A percentile compares a stretch with the other conserved stretches of the same genome.
Conservation (phyloP, 1,284 basidiomycete species). For the Pseudozyma sp. region DNA sequence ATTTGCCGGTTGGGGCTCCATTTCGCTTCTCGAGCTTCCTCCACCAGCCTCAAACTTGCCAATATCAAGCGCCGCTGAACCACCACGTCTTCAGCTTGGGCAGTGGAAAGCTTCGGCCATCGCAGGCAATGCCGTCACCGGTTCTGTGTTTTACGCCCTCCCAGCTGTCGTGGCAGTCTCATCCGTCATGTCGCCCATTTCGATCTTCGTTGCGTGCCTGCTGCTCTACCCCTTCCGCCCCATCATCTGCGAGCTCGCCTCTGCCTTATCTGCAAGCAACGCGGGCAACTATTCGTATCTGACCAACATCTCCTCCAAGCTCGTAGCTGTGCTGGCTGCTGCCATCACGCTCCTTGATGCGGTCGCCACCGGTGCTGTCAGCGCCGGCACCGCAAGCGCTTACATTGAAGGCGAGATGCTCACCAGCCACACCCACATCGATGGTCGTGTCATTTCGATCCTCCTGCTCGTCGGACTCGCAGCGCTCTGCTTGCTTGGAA, state of each 20-base stretch:
- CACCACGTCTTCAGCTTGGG: conserved; percentile 27
- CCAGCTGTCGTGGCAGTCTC: conserved; percentile 54
- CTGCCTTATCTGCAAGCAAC: conserved; percentile 44
- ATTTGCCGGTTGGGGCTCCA: conserved; percentile 62
- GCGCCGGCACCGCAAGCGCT: conserved; percentile 49
- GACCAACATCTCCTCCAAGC: conserved; percentile 45
- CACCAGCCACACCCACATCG: conserved; percentile 9
- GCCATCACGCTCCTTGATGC: conserved; percentile 56
- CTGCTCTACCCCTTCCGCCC: conserved; percentile 56
- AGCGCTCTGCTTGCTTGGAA: conserved; percentile 34
- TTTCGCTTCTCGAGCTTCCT: conserved; percentile 55
- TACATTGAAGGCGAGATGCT: conserved; percentile 48
- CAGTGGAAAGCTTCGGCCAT: conserved; percentile 55
- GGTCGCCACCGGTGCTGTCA: conserved; percentile 54
- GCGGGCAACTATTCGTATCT: conserved; percentile 56
- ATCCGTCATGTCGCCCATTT: conserved; percentile 52
- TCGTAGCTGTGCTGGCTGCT: conserved; percentile 49
- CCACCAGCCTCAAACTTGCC: background rate
- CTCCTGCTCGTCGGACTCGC: conserved; percentile 47
- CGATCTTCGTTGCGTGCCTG: conserved; percentile 51
- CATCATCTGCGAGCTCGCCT: conserved; percentile 54
- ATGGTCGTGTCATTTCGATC: conserved; percentile 37
- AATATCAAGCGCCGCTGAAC: background rate
- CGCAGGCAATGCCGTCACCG: conserved; percentile 59
- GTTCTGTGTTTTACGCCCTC: conserved; percentile 57